Conservation (phyloP, 495 filamentous ascomycete species). For the Neurospora sublineolata region DNA sequence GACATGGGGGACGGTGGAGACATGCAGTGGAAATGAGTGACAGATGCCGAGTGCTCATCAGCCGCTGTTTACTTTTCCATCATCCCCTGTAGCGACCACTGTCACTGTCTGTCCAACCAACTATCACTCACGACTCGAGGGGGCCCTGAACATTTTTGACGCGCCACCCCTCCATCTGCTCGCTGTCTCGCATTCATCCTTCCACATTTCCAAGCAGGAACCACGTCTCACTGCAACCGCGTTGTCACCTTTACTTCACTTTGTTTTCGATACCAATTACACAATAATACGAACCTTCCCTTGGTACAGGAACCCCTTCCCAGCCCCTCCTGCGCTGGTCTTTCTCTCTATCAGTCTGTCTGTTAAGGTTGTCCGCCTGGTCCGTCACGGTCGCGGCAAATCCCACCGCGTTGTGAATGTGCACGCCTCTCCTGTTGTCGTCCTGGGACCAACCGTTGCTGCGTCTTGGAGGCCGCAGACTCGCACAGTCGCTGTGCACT, state of each 20-base stretch:
- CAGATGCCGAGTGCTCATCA: background rate
- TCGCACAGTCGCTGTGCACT: conserved; percentile 2
- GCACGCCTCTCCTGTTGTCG: conserved; percentile 1
- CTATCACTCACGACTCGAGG: background rate
- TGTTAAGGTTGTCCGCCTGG: background rate
- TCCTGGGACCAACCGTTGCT: background rate
- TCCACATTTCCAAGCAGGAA: conserved; percentile 1
- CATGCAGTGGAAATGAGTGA: background rate
- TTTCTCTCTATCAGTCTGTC: background rate
- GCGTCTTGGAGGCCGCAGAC: background rate
- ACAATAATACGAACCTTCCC: background rate
- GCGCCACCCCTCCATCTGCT: background rate
- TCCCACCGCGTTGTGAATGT: conserved; percentile 3
- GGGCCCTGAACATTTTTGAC: background rate
- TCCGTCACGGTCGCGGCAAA: background rate
- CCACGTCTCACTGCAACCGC: conserved; percentile 1
- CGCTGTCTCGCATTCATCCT: background rate
- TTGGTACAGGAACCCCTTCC: background rate
- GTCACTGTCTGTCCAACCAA: background rate
- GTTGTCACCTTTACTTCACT: background rate
- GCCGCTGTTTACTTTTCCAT: background rate
- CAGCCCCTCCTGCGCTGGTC: background rate
- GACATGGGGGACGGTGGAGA: background rate
- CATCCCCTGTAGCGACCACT: background rate
- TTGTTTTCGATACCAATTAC: background rate